Base-by-base conservation (phyloP, 805 yeast species). In the Jamesozyma hellenica region DNA sequence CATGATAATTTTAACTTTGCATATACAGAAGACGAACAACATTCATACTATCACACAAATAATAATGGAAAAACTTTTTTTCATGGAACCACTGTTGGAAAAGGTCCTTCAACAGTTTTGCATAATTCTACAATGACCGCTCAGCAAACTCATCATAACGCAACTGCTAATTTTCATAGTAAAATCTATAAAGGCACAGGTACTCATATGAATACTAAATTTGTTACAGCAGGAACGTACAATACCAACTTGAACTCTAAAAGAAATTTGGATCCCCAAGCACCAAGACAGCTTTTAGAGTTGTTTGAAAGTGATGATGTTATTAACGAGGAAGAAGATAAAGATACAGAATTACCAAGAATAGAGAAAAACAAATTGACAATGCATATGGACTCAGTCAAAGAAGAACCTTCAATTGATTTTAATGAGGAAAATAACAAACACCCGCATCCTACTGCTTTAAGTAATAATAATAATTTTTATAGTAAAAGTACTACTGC, bases 241-340 rank as follows among this genome's bases (percentile, higher is more conserved):
- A 50, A 48, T 34, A 52, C 54, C 21, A 52, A 61, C 4, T 58
- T 58, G 28, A 64, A 66, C 34, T 40, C 39, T 17, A 47, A 46
- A 28, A 48, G 50, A 34, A 47, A 43, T 17, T 40, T 48, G 1
- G 57, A 52, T n/a, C 31, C 56, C 3, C 50, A 55, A 36, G 79
- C 85, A 0, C 95, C 95, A 1, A 77, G 75, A 54, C 80, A 92
- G 2, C 63, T 86, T 26, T 61, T 79, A 42, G 77, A 77, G 54
- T 59, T 86, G 21, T 85, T 85, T 55, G 86, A 80, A 47, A 77
- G 74, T 21, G 62, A 54, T 10, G 67, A 59, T 18, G 61, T 54
- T 10, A 44, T 51, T 8, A 45, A 39, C 17, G 58, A 56, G 33
- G 49, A 48, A 21, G 45, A 44, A 26, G 34, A 45, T 28, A 34